A percentile compares a stretch with the other conserved stretches of the same genome.
phyloP scores from a whole-genome alignment of 495 filamentous ascomycete genomes.

The Penicillium ochrochloron region DNA sequence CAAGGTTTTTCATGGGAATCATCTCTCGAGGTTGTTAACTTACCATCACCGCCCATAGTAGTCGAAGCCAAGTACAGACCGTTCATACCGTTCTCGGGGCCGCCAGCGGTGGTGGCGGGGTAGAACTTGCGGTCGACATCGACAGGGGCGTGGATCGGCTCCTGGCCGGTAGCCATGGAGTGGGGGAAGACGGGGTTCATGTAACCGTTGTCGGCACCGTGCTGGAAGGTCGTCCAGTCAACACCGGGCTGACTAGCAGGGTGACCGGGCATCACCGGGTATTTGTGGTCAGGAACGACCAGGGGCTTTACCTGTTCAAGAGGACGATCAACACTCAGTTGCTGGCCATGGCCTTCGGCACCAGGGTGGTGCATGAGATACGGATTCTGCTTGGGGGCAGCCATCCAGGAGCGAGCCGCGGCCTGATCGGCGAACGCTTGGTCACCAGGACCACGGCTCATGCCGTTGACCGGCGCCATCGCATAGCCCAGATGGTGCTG shows the following conservation, averaged over 20 bases:
- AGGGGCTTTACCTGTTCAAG: slow-evolving; percentile 57
- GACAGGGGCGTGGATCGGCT: slow-evolving; percentile 51
- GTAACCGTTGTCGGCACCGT: slow-evolving; percentile 65
- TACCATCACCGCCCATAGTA: slow-evolving; percentile 53
- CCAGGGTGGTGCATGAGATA: slow-evolving; percentile 50
- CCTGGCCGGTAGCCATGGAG: slow-evolving; percentile 52
- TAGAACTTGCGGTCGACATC: slow-evolving; percentile 53
- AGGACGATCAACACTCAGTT: slow-evolving; percentile 54
- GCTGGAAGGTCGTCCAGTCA: slow-evolving; percentile 78
- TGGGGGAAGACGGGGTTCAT: slow-evolving; percentile 63
- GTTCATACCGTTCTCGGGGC: slow-evolving; percentile 51
- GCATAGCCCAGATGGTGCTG: slow-evolving; percentile 50
- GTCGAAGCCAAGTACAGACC: slow-evolving; percentile 54
- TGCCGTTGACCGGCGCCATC: slow-evolving; percentile 53
- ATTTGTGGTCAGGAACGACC: slow-evolving; percentile 47
- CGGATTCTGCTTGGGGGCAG: slow-evolving; percentile 53
- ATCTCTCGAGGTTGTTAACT: slow-evolving; percentile 15
- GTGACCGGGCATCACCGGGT: slow-evolving; percentile 50
- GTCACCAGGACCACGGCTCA: slow-evolving; percentile 49
- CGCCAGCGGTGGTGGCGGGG: slow-evolving; percentile 47
- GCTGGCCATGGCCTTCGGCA: slow-evolving; percentile 48
- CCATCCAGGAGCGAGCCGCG: slow-evolving; percentile 50
- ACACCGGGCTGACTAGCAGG: slow-evolving; percentile 49
- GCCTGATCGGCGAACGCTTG: slow-evolving; percentile 47
- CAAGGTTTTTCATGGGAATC: background rate